Conservation (phyloP, 768 basidiomycete genomes). For the Xerocomellus dryophilus region DNA sequence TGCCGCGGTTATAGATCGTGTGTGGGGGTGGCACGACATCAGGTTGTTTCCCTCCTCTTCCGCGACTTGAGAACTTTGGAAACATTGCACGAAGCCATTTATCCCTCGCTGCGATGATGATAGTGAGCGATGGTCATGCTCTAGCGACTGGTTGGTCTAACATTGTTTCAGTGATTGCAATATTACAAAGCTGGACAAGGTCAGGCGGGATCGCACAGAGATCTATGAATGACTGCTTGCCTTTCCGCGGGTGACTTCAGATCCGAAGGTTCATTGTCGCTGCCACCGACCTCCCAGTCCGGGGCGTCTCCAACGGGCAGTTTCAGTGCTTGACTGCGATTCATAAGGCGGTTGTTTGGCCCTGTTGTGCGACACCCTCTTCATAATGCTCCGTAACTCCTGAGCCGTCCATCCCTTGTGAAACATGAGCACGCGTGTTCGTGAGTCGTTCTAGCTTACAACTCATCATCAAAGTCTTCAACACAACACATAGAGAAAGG, state of each 20-base stretch:
- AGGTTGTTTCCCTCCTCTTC: constrained; percentile 55
- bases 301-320: constrained; percentile 58
- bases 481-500: constrained; percentile 57
- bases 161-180: constrained; percentile 72
- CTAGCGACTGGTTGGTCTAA: constrained; percentile 25
- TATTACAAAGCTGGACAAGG: constrained; percentile 50
- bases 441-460: constrained; percentile 45
- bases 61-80: constrained; percentile 67
- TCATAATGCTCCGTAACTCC: constrained; percentile 3
- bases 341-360: constrained; percentile 30
- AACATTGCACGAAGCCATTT: constrained; percentile 65
- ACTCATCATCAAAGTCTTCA: neutral
- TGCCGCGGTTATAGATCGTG: constrained; percentile 60
- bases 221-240: constrained; percentile 29
- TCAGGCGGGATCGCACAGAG: constrained; percentile 2
- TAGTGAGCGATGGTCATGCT: constrained; percentile 14
- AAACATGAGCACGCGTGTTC: constrained; percentile 48
- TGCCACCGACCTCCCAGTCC: constrained; percentile 56
- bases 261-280: constrained; percentile 38
- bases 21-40: constrained; percentile 60
- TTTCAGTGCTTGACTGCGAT: constrained; percentile 28
- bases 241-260: constrained; percentile 57
- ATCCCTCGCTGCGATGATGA: constrained; percentile 53
- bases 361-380: constrained; percentile 18
- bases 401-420: neutral